Base-by-base conservation (phyloP, 208 protist genomes). In the Leishmania turanica region DNA sequence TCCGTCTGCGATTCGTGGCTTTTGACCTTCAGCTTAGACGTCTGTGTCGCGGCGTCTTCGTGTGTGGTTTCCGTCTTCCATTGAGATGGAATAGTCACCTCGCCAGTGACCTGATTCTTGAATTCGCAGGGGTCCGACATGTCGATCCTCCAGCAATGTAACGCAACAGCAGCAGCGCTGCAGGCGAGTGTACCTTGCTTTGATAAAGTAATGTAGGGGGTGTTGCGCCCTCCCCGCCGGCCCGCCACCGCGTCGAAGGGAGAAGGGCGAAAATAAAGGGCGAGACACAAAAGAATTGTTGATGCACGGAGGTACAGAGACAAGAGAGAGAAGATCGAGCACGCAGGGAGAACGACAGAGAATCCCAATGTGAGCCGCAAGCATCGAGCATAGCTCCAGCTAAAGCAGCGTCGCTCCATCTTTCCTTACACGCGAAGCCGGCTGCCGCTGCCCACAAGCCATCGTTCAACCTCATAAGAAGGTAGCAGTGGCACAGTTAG, bases 61-160 rank as follows among this genome's bases (percentile, higher is more conserved):
- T 72, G 62, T 47, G 70, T 88, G 17, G 82, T 77, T n/a, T 90
- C 87, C n/a, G 83, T 86, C 37, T 85, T 84, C 92, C 92, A 97
- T 51, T 83, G 80, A 21, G 92, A 91, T 0, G 86, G 81, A 42
- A 97, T 92, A 54, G 76, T 68, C 31, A 96, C 89, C 86, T 95
- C 92, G 2, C 93, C 96, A 0, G 90, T 93, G 31, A 96, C 77
- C 77, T 96, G 89, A 75, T 88, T 86, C 74, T 92, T 95, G 79
- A 98, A 97, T 11, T 94, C 89, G 73, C 89, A 96, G 7, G 88
- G 76, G 15, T 86, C 85, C 5, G 76, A 76, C 91, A 95, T 95
- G 13, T 19, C n/a, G 42, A 9, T 9, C 69, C 31, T 76, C 27
- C 34, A 58, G 31, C 15, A 54, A 76, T 42, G 13, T 11, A 5